Evolutionary conservation across 805 yeast species (phyloP), one percentile per base, ranked within the genome.

Genomic region (Jamesozyma hellenica): DNA sequence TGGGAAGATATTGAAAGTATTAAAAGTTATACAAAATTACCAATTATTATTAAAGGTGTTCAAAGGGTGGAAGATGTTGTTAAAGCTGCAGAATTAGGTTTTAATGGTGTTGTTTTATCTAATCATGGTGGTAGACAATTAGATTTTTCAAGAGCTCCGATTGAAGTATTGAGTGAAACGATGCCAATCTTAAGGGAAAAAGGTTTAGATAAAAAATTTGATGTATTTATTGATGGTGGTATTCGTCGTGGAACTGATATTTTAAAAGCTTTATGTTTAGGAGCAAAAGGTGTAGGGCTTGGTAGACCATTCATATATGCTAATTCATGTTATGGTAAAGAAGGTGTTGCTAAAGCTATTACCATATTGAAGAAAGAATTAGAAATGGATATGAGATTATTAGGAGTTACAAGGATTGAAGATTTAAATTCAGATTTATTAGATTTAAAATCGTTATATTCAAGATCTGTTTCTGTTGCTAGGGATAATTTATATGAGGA

Each of bases 101-200:
- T 73, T 26, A 74, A 76, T 32, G 94, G 88, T 31, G 78, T 85
- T 15, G 84, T 86, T 4, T 51, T 85, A 38, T 82, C 94, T 2
- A 85, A 85, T 56, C 95, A 85, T 61, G 95, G 95, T 44, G 95
- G 95, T 29, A 68, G 95, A 44, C 94, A 85, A 60, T 65, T 85
- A 41, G 95, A 85, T 60, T 82, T 75, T 51, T 70, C 94, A 0
- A 71, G 82, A 13, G 76, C 94, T 0, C 81, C 88, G 1, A 67
- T 85, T 27, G 82, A 78, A 56, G 74, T 82, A 6, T 63, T 85
- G 39, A 82, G 80, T 4, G 95, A 82, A 45, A 71, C 77, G 2
- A 73, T 74, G 68, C 77, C 77, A 4, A 50, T 66, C 4, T 58
- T 78, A 40, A 65, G 62, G 38, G 64, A 65, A 39, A 64, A 63